Evolutionary conservation across 768 basidiomycete species (phyloP), one percentile per base, ranked within the genome.

Genomic region (Panaeolus cyanescens): DNA sequence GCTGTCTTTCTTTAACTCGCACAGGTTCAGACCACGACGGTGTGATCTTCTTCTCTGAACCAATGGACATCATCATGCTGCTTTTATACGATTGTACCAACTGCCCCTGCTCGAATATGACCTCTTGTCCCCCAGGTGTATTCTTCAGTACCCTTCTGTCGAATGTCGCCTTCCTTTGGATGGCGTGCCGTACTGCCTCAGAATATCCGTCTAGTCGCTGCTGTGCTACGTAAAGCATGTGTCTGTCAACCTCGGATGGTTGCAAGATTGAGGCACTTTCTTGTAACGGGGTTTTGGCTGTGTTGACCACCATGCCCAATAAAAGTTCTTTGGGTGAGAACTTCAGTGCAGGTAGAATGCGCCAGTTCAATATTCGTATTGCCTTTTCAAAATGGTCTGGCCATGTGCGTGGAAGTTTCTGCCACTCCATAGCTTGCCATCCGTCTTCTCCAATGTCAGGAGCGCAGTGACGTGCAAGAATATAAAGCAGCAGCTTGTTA

Each of bases 141-240:
- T 30, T 45, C 1, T 15, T 30, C 20, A 64, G 12, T 0, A 77
- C 67, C 15, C 59, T 58, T 37, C 50, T 42, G 57, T 77, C 68
- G 50, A 77, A 78, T 2, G 57, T 63, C 1, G 36, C 59, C 50
- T 76, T 77, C 2, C 66, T 45, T n/a, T 60, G 37, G 6, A 54
- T 17, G 17, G 75, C 65, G 15, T 76, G 72, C 3, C 56, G 32
- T 0, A 74, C 58, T 0, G 64, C 59, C 8, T 67, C 58, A 3
- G 65, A 59, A 56, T 72, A 72, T 1, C 71, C 73, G 39, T 78
- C 75, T 0, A 73, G 57, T 6, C 65, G 64, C 37, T 75, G 75
- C 57, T 75, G 73, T 3, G 37, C 68, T 0, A 68, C 72, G 50
- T 75, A 74, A 5, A 63, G 65, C 61, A 75, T 65, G 32, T 77